Conservation (phyloP, 768 basidiomycete species). For the Galerina marginata region DNA sequence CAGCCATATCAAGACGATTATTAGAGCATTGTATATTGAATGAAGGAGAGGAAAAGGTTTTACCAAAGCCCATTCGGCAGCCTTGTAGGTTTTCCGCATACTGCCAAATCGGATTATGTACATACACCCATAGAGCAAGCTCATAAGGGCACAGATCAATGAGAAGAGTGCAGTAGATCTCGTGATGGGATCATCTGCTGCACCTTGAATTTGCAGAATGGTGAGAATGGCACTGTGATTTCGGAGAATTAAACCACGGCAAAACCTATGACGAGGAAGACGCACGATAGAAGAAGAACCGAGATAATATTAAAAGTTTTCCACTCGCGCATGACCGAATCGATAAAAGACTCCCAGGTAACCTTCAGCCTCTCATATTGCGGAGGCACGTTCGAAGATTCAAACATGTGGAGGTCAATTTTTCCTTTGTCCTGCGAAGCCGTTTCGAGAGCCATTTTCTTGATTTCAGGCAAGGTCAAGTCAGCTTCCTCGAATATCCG, state of each 20-base stretch:
- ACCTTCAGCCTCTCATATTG: conserved; percentile 22
- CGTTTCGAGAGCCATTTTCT: conserved; percentile 43
- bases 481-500: conserved; percentile 70
- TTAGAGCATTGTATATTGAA: not conserved
- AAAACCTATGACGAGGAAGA: conserved; percentile 1
- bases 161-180: conserved; percentile 60
- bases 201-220: conserved; percentile 37
- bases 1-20: not conserved
- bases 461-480: conserved; percentile 60
- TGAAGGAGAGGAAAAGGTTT: not conserved
- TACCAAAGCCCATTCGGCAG: conserved; percentile 66
- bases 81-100: conserved; percentile 66
- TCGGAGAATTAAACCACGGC: not conserved
- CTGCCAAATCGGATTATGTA: conserved; percentile 67
- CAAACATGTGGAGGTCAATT: conserved; percentile 9
- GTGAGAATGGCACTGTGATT: conserved; percentile 33
- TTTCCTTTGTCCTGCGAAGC: conserved; percentile 17
- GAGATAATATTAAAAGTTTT: conserved; percentile 36
- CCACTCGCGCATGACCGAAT: conserved; percentile 34
- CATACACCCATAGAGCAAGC: conserved; percentile 63
- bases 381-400: conserved; percentile 17
- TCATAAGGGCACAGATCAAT: conserved; percentile 61
- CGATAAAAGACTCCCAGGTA: conserved; percentile 35
- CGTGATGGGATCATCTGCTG: conserved; percentile 53
- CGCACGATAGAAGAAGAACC: conserved; percentile 31